phyloP scores from a whole-genome alignment of 2,329 filamentous ascomycete genomes.

The Aspergillus fumigatiaffinis region DNA sequence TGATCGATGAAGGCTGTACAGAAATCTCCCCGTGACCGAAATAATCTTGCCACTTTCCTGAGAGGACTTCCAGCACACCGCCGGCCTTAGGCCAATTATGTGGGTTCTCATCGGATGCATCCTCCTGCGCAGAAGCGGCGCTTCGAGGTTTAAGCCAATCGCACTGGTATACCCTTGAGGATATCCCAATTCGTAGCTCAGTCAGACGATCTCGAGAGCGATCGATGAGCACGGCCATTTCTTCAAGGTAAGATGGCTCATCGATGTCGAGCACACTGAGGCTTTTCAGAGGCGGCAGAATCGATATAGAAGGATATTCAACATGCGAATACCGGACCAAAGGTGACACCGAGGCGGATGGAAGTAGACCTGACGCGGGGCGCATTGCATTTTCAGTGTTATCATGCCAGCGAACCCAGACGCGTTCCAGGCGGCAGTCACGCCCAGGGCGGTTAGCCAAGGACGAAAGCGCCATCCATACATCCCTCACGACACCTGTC shows the following conservation, averaged over 20 bases:
- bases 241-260: constrained; percentile 75
- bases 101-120: constrained; percentile 1
- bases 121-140: constrained; percentile 13
- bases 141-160: constrained; percentile 26
- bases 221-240: constrained; percentile 73
- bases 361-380: constrained; percentile 6
- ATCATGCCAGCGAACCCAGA: constrained; percentile 83
- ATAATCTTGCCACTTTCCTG: constrained; percentile 8
- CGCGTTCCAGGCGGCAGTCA: constrained; percentile 64
- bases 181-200: constrained; percentile 71
- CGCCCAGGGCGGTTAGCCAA: constrained; percentile 60
- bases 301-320: constrained; percentile 76
- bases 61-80: constrained; percentile 32
- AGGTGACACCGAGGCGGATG: constrained; percentile 31
- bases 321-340: constrained; percentile 56
- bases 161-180: constrained; percentile 35
- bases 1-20: not conserved
- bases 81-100: constrained; percentile 30
- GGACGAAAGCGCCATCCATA: constrained; percentile 74
- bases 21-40: not conserved
- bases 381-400: constrained; percentile 51
- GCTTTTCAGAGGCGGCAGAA: constrained; percentile 69
- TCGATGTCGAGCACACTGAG: constrained; percentile 77
- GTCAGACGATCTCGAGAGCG: constrained; percentile 62
- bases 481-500: constrained; percentile 73